phyloP scores from a whole-genome alignment of 108 stramenopile species.

The Nitzschia sp. region DNA sequence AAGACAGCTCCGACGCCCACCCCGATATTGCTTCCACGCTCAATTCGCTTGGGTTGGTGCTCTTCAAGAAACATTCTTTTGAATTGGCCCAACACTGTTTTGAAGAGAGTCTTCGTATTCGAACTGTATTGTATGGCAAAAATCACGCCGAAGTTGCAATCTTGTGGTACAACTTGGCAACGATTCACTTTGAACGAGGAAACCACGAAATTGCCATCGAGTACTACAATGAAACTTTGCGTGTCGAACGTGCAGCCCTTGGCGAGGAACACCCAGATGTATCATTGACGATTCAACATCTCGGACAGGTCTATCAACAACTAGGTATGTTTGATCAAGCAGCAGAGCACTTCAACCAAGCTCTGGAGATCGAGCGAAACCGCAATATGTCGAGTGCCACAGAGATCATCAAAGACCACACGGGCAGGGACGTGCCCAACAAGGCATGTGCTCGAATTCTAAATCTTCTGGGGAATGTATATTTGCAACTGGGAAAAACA shows the following conservation, averaged over 20 bases:
- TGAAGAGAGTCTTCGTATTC: constrained; percentile 53
- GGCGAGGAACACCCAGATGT: constrained; percentile 49
- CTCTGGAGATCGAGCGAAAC: constrained; percentile 43
- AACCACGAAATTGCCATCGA: constrained; percentile 48
- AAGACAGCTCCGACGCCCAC: constrained; percentile 40
- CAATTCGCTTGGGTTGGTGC: constrained; percentile 49
- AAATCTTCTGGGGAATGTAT: constrained; percentile 53
- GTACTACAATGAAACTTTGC: constrained; percentile 49
- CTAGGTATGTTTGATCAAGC: constrained; percentile 49
- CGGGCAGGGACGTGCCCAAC: constrained; percentile 11
- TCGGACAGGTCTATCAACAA: constrained; percentile 51
- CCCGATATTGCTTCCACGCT: constrained; percentile 56
- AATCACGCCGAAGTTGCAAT: constrained; percentile 50
- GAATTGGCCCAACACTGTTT: constrained; percentile 59
- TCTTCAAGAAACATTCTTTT: constrained; percentile 51
- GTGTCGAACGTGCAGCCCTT: constrained; percentile 45
- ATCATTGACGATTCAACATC: constrained; percentile 48
- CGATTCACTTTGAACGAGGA: constrained; percentile 49
- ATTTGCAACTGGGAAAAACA: constrained; percentile 45
- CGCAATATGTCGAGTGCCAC: constrained; percentile 6
- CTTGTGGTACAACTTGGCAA: constrained; percentile 60
- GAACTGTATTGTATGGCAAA: constrained; percentile 33
- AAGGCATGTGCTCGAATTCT: constrained; percentile 11
- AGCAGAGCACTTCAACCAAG: constrained; percentile 46
- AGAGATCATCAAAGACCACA: background rate